Percentiles rank a stretch among this genome's conserved stretches.
phyloP scores from a whole-genome alignment of 1,284 basidiomycete genomes.

The Ceratobasidium sp. region DNA sequence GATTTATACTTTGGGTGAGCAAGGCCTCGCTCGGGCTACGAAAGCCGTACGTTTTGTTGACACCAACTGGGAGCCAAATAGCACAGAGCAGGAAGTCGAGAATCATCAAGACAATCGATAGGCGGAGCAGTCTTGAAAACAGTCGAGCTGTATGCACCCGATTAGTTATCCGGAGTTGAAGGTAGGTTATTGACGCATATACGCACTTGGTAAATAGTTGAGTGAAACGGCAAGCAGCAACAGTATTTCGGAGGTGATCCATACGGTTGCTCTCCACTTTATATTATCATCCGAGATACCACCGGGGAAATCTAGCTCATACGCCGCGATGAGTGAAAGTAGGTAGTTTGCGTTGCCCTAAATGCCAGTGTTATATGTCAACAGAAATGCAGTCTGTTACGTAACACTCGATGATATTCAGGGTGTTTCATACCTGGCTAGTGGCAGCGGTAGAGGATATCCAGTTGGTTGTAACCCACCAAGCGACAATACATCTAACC shows the following conservation, averaged over 20 bases:
- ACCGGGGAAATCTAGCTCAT: constrained; percentile 55
- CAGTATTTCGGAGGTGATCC: constrained; percentile 54
- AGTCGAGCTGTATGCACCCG: constrained; percentile 44
- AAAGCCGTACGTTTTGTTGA: constrained; percentile 55
- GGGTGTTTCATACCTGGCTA: constrained; percentile 48
- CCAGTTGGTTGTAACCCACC: constrained; percentile 56
- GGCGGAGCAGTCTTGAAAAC: constrained; percentile 55
- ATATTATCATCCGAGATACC: constrained; percentile 54
- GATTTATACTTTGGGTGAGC: constrained; percentile 51
- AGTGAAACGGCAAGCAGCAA: constrained; percentile 53
- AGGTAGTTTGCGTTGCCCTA: constrained; percentile 55
- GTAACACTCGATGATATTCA: too few species aligned
- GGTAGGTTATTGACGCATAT: too few species aligned
- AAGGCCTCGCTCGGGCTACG: constrained; percentile 54
- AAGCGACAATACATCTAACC: constrained; percentile 55
- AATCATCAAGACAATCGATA: constrained; percentile 55
- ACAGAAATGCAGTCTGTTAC: too few species aligned
- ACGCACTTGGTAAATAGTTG: constrained; percentile 53
- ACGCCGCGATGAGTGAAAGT: constrained; percentile 55
- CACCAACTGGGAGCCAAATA: constrained; percentile 58
- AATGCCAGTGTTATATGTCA: background rate
- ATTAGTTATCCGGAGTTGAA: too few species aligned
- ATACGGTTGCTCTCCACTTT: constrained; percentile 57
- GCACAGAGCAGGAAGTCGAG: constrained; percentile 56
- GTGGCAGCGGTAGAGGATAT: constrained; percentile 55